These are phyloP conservation scores for Chaetomidium leptoderma DNA, from an alignment of 495 filamentous ascomycete genomes.

Conservation along the genomic window DNA sequence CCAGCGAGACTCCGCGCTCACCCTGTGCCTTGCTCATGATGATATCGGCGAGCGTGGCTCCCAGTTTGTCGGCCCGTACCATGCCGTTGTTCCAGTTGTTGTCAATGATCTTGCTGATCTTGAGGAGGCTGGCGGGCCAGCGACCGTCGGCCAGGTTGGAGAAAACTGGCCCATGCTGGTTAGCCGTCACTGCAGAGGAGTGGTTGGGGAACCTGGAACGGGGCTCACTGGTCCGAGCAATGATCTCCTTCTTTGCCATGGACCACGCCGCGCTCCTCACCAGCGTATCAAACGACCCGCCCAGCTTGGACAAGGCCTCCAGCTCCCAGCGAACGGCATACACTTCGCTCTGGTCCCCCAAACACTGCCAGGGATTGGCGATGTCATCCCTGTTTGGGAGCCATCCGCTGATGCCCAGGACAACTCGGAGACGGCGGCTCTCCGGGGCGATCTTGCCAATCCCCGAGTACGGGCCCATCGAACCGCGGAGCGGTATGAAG, in stretches of 20 bases:
- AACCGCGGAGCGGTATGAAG: slow-evolving; percentile 68
- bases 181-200: slow-evolving; percentile 35
- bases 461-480: slow-evolving; percentile 27
- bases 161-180: slow-evolving; percentile 54
- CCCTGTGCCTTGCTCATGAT: slow-evolving; percentile 85
- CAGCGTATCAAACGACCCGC: slow-evolving; percentile 66
- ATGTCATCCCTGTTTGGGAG: slow-evolving; percentile 66
- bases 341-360: slow-evolving; percentile 66
- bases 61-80: slow-evolving; percentile 80
- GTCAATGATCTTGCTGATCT: slow-evolving; percentile 76
- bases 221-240: slow-evolving; percentile 44
- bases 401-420: slow-evolving; percentile 81
- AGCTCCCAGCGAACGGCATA: slow-evolving; percentile 85
- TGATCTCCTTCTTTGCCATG: slow-evolving; percentile 70
- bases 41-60: slow-evolving; percentile 77
- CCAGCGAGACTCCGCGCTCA: slow-evolving; percentile 78
- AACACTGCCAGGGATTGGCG: slow-evolving; percentile 66
- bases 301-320: slow-evolving; percentile 70
- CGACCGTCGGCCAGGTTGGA: slow-evolving; percentile 62
- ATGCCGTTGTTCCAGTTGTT: slow-evolving; percentile 86
- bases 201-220: slow-evolving; percentile 10
- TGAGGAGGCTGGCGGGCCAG: slow-evolving; percentile 74
- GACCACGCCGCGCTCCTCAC: slow-evolving; percentile 74
- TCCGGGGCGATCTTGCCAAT: slow-evolving; percentile 41
- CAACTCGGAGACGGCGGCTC: slow-evolving; percentile 67